Base-by-base conservation (phyloP, 108 stramenopile genomes). In the Mayamaea pseudoterrestris region DNA sequence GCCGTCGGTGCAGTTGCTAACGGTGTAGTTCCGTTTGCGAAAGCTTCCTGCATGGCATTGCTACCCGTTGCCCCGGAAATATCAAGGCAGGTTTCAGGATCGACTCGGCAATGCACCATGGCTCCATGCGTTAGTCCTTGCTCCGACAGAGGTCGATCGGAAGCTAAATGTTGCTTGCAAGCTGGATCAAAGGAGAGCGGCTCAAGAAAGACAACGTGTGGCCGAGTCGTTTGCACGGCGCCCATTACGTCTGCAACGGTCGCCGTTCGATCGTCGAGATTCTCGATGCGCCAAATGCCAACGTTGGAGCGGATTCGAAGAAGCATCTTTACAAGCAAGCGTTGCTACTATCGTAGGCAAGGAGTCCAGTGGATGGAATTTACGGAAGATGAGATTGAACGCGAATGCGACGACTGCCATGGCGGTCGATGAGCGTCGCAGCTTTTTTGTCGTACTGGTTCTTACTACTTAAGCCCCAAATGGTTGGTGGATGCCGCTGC, bases 51-150 rank as follows among this genome's bases (percentile, higher is more conserved):
- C 44, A 21, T 21, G 22, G n/a, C 20, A 22, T 41, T 41, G 14
- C 12, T 34, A 34, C 12, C 12, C 8, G 8, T 34, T 12, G 8
- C 9, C 9, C 16, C 8, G 4, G 37, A 39, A 5, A 18, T 14
- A 31, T 78, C 77, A 0, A 58, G 75, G 47, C 80, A 82, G 8
- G 79, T 69, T 16, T 66, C 36, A 1, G 78, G 69, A 65, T 83
- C 88, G 17, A 90, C 88, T 8, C 75, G 65, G 41, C 88, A 90
- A 59, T 90, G 62, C 39, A 90, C 53, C 88, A 90, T 90, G 41
- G 42, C 34, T 7, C 88, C 88, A 61, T 90, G 70, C 6, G 27
- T 34, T 14, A 88, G 27, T 14, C 63, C 51, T 37, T 58, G 51
- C 24, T 46, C 30, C 18, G 26, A 22, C 30, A 88, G 51, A 2